Conservation (phyloP, 441 rosid species). For the Jatropha multifida region DNA sequence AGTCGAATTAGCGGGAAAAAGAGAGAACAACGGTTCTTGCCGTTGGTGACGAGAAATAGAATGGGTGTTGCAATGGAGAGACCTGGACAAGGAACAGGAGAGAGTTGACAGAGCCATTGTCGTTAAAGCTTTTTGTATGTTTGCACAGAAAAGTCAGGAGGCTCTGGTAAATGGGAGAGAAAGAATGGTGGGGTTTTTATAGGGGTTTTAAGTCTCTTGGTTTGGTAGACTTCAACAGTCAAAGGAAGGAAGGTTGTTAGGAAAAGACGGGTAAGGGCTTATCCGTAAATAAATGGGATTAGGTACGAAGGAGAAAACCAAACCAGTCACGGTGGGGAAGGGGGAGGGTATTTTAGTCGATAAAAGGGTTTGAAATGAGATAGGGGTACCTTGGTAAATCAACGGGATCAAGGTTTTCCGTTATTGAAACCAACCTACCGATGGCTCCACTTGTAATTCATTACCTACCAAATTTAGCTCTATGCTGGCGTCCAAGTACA, state of each 20-base stretch:
- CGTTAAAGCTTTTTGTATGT: not conserved
- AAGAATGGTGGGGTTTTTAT: not conserved
- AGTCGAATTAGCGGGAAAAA: slow-evolving; percentile 17
- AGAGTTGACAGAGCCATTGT: slow-evolving; percentile 66
- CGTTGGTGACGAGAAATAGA: slow-evolving; percentile 24
- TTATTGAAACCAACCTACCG: not conserved
- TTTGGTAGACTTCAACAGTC: slow-evolving; percentile 14
- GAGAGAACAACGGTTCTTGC: slow-evolving; percentile 32
- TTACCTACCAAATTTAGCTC: slow-evolving; percentile 4
- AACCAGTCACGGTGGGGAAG: slow-evolving; percentile 1
- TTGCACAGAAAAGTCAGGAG: not conserved
- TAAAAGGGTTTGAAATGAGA: too few species aligned
- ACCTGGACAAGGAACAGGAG: slow-evolving; percentile 59
- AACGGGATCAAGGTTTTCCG: too few species aligned
- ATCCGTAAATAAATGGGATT: not conserved
- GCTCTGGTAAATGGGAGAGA: not conserved
- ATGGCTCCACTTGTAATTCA: slow-evolving; percentile 12
- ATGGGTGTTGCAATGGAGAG: slow-evolving; percentile 26
- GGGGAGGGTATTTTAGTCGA: too few species aligned
- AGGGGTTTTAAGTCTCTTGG: not conserved
- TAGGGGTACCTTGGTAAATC: not conserved
- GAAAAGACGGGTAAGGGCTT: not conserved
- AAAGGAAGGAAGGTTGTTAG: not conserved
- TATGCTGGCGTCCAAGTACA: too few species aligned
- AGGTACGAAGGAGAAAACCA: not conserved